Evolutionary conservation across 2,329 filamentous ascomycete species (phyloP), one percentile per base, ranked within the genome.

Genomic region (Arthroderma sp.): DNA sequence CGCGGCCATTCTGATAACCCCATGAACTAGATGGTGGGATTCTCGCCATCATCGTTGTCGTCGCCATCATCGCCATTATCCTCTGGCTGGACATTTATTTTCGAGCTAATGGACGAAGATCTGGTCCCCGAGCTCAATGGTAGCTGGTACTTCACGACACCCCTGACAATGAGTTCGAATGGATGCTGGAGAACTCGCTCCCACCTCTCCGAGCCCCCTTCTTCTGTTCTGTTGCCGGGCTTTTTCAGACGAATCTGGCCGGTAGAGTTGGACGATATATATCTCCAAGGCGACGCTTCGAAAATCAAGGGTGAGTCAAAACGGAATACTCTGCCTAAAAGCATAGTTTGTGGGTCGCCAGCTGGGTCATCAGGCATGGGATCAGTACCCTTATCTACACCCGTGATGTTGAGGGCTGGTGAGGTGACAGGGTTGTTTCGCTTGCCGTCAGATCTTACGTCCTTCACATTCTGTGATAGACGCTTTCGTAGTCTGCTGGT

Each of bases 91-190:
- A 69, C 61, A 33, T 58, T 62, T 39, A 67, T 54, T 36, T 59
- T 67, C 34, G 64, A 64, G 45, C 62, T 67, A 48, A 70, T 52
- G 58, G 68, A 56, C 3, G 72, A 72, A n/a, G 68, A 74, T 53
- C 71, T 66, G 36, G 66, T 66, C 10, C 69, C 66, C 3, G 73
- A 74, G 48, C 69, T 75, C 44, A 82, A 65, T 5, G 78, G 77
- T 3, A 81, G 65, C 50, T 77, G 72, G 57, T 98, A 98, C 58
- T 88, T 87, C 53, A 98, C 72, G 9, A 91, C 83, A 22, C 91
- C 91, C 54, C 91, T 82, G 36, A 98, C 77, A 49, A 96, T 89
- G 40, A 98, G 73, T 53, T 95, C 86, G 54, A 96, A 98, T 38
- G 89, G 85, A 61, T 95, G 84, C 52, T 93, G 78, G 42, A 95